Percentiles rank a stretch among this genome's conserved stretches.
Evolutionary conservation across 139 green algal species (phyloP).

Genomic region (Ulvella scutata): DNA sequence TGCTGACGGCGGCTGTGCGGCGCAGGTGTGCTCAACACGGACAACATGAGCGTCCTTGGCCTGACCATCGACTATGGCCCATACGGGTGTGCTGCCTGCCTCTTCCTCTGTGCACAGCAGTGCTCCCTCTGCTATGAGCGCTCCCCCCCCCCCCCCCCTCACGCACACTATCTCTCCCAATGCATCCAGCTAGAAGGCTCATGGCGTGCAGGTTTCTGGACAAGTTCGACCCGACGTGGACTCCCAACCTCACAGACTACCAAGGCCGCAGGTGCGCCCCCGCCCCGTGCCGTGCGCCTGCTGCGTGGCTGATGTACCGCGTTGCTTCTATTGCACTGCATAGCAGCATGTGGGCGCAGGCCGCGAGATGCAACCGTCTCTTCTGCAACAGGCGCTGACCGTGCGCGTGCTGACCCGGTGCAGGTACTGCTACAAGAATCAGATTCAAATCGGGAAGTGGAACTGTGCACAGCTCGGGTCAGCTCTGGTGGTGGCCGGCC

Average conservation of each 20-base stretch:
- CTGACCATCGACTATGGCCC: slow-evolving; percentile 43
- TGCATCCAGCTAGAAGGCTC: neutral
- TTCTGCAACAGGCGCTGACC: neutral
- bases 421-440: slow-evolving; percentile 38
- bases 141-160: no score
- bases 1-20: neutral
- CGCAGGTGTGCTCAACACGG: slow-evolving; percentile 85
- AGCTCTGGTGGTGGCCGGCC: slow-evolving; percentile 32
- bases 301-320: no score
- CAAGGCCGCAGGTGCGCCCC: slow-evolving; percentile 13
- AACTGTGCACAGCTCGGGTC: slow-evolving; percentile 48
- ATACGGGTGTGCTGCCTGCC: slow-evolving; percentile 9
- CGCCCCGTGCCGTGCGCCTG: no score
- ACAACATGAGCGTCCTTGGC: slow-evolving; percentile 79
- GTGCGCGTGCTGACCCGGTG: neutral
- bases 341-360: no score
- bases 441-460: slow-evolving; percentile 52
- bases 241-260: slow-evolving; percentile 85
- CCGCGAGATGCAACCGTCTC: no score
- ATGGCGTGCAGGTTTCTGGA: slow-evolving; percentile 54
- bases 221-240: slow-evolving; percentile 80
- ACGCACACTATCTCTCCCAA: neutral
- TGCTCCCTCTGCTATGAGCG: neutral
- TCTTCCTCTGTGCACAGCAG: slow-evolving; percentile 9
- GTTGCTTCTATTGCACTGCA: no score